Conservation (phyloP, 805 yeast species). For the Cyberlindnera euphorbiae region DNA sequence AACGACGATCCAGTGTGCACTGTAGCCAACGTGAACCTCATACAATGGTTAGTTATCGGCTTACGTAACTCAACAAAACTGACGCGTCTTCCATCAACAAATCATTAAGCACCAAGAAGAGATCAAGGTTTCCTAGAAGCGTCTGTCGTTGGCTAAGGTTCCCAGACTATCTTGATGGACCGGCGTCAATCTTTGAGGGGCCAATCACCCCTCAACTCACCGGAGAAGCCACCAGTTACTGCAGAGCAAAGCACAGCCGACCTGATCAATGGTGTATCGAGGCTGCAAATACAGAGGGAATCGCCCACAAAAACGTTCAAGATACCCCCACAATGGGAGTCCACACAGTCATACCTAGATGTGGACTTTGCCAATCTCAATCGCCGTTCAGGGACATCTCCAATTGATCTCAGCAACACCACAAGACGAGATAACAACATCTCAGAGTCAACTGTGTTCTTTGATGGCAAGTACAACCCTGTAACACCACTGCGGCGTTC, state of each 20-base stretch:
- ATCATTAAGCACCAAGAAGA: too few species aligned
- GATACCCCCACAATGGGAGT: slow-evolving; percentile 11
- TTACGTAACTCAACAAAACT: too few species aligned
- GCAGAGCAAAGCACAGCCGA: slow-evolving; percentile 11
- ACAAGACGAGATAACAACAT: slow-evolving; percentile 7
- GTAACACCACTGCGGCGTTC: slow-evolving; percentile 18
- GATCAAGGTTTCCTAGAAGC: too few species aligned
- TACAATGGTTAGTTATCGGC: too few species aligned
- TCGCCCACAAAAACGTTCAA: slow-evolving; percentile 4
- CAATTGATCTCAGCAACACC: background rate
- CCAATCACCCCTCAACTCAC: slow-evolving; percentile 3
- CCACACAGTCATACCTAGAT: slow-evolving; percentile 12
- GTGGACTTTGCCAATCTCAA: slow-evolving; percentile 11
- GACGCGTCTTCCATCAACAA: too few species aligned
- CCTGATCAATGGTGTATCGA: slow-evolving; percentile 12
- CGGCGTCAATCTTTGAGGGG: slow-evolving; percentile 5
- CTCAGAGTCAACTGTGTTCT: slow-evolving; percentile 21
- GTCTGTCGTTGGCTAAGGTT: too few species aligned
- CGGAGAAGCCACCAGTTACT: slow-evolving; percentile 2
- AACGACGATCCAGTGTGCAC: background rate
- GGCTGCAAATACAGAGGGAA: slow-evolving; percentile 4
- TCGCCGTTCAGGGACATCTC: background rate
- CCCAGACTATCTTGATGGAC: slow-evolving; percentile 6
- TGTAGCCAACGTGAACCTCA: background rate
- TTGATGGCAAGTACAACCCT: slow-evolving; percentile 12